Percentiles rank a stretch among this genome's conserved stretches.
Evolutionary conservation across 2,329 filamentous ascomycete species (phyloP).

Genomic region (Scedosporium apiospermum): DNA sequence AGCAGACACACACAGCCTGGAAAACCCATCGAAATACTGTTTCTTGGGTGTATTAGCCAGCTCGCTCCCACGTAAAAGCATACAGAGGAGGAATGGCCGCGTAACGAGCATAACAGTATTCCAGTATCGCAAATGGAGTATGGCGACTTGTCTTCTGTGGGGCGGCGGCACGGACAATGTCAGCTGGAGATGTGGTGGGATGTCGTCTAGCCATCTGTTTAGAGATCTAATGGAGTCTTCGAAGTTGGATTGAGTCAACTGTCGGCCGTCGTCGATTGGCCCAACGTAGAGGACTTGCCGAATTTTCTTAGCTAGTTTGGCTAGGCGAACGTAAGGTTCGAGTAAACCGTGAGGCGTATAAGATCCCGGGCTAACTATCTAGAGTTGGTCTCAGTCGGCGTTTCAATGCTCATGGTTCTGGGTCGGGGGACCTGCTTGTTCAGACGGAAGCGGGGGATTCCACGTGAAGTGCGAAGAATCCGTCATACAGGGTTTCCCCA

Average conservation of each 20-base stretch:
- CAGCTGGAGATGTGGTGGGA: not conserved
- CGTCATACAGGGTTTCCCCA: not conserved
- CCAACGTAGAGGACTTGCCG: no score
- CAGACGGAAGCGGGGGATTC: not conserved
- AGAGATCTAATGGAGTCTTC: not conserved
- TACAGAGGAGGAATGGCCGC: no score
- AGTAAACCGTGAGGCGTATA: not conserved
- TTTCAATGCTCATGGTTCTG: not conserved
- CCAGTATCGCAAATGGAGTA: constrained; percentile 10
- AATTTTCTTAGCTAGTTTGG: not conserved
- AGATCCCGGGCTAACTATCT: not conserved
- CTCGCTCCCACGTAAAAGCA: not conserved
- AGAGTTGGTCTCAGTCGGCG: not conserved
- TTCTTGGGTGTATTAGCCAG: not conserved
- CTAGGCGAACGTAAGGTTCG: not conserved
- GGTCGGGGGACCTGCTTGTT: not conserved
- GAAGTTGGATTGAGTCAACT: not conserved
- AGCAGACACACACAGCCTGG: not conserved
- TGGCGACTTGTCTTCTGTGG: not conserved
- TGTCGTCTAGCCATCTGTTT: not conserved
- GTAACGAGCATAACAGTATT: no score
- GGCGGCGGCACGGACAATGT: not conserved
- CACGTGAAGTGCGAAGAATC: not conserved
- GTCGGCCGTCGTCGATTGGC: not conserved
- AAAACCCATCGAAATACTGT: not conserved